Base-by-base conservation (phyloP, 139 green algal genomes). In the Picochlorum sp. region DNA sequence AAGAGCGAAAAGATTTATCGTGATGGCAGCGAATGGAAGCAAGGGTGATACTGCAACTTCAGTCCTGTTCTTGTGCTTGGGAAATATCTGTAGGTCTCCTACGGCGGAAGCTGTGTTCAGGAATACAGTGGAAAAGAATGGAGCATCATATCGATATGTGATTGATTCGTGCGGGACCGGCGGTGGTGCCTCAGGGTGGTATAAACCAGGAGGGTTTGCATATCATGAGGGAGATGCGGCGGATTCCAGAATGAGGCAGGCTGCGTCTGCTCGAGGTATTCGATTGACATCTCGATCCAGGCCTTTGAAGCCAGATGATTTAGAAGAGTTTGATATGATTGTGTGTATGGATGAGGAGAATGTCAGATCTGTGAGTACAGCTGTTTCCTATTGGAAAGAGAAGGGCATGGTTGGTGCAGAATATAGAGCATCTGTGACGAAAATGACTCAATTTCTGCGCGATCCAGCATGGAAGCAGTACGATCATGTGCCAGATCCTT, bases 111-210 rank as follows among this genome's bases (percentile, higher is more conserved):
- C 89, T 1, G 80, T 97, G 46, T 98, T 98, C 73, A 80, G 58
- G 13, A 56, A 78, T 6, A 80, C 87, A 13, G 89, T 97, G 6
- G 74, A 94, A 52, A 67, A 75, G 9, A 73, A 69, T 2, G 86
- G 84, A 0, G n/a, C 96, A 20, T 28, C 58, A 2, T 59, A 83
- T 0, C 23, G 65, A 6, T 97, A 95, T 61, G 38, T 82, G 23
- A 93, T 98, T 21, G 92, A 98, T 78, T 93, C 82, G 10, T 97
- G 90, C 46, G 92, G 92, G 34, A 98, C 92, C 14, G 90, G 90
- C 4, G 85, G 88, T 24, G 85, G 86, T 47, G 84, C 65, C 56
- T 50, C 66, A 10, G 50, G 78, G 9, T 86, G 78, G 76, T 77
- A 78, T 62, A 45, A 51, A 32, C 38, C 59, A 6, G 65, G 54